phyloP scores from a whole-genome alignment of 768 basidiomycete genomes.

The Gymnopilus dilepis region DNA sequence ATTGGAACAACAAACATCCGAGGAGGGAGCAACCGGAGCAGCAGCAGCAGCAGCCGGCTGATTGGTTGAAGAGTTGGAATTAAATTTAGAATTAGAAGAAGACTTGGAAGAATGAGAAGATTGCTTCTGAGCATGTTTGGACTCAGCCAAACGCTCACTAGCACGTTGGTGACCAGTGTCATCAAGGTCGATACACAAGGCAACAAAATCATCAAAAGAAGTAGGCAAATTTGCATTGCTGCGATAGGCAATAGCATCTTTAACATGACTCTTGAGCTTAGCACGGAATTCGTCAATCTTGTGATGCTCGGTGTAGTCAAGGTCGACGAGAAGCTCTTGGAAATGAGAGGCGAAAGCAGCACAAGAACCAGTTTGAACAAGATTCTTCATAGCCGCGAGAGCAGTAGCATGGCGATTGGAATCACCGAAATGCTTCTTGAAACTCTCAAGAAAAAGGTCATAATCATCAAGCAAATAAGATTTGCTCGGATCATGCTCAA shows the following conservation, averaged over 20 bases:
- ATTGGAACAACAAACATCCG: constrained; percentile 32
- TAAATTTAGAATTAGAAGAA: no score
- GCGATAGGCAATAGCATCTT: constrained; percentile 26
- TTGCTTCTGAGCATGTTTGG: no score
- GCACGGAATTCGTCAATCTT: not conserved
- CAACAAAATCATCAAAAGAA: no score
- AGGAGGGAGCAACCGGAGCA: constrained; percentile 12
- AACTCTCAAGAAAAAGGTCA: not conserved
- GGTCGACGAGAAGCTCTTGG: not conserved
- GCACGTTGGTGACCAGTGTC: no score
- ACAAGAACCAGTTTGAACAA: not conserved
- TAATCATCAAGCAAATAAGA: not conserved
- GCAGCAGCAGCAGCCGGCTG: not conserved
- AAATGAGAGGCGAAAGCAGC: not conserved
- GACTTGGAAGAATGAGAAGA: no score
- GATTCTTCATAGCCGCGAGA: not conserved
- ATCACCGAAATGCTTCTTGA: not conserved
- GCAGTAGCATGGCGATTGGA: not conserved
- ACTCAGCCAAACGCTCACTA: no score
- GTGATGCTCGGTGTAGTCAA: not conserved
- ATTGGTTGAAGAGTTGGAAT: not conserved
- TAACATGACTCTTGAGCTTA: constrained; percentile 28
- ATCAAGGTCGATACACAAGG: no score
- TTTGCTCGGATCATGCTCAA: not conserved
- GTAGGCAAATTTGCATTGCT: not conserved